Evolutionary conservation across 2,329 filamentous ascomycete genomes (phyloP), one percentile per base, ranked within the genome.

Genomic region (Dendryphion nanum): DNA sequence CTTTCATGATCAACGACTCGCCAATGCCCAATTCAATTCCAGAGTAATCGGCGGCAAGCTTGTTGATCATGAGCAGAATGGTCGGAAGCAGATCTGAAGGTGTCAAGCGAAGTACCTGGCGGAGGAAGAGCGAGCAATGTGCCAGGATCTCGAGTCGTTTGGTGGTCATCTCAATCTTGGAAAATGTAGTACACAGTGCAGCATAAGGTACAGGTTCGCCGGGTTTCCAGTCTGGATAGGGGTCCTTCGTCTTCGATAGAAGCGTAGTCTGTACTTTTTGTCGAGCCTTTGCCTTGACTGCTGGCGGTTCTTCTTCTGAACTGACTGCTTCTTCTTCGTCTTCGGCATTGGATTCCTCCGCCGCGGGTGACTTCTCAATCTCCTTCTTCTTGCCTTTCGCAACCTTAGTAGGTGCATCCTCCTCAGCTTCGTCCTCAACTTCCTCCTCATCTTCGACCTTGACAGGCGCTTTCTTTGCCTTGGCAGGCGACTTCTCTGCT

Each of bases 21-120:
- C 93, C 93, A 53, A 98, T 98, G n/a, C 93, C 93, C 19, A 98
- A 77, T 67, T 98, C 93, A 46, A 98, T 90, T 15, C 93, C 93
- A 30, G 90, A 85, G 64, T 96, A 98, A 59, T 98, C 93, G 3
- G 93, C 91, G 2, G 93, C 93, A 18, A 98, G 80, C 65, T 97
- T 97, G 70, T 96, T 96, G 66, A 95, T 87, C 93, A 98, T 97
- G 19, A 98, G 79, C 46, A 95, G 76, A 17, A 97, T 83, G 0
- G 89, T 95, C 0, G 90, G 83, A 2, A 96, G 76, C 15, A 98
- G 76, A 61, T 98, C 93, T 13, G 83, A 76, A 0, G 93, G 93
- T 0, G 89, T 96, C 23, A 98, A 74, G 14, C 91, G 81, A 51
- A 97, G 76, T n/a, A 98, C 91, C 68, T 98, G 93, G 21, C 88